Conservation (phyloP, 495 filamentous ascomycete species). For the Penicillium egyptiacum region DNA sequence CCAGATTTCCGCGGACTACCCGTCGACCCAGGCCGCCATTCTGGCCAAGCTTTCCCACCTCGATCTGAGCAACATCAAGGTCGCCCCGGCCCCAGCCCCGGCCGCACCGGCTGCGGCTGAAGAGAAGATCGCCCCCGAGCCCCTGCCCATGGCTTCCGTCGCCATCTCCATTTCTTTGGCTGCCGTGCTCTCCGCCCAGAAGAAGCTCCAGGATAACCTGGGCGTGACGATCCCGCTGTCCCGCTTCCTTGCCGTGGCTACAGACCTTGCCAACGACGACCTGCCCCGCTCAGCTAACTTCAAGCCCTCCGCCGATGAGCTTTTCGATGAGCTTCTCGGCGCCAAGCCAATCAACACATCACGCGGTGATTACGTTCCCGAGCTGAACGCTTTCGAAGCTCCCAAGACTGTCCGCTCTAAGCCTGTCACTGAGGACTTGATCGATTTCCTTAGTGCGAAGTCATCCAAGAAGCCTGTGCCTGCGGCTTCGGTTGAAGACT, state of each 20-base stretch:
- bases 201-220: constrained; percentile 69
- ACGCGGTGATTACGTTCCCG: constrained; percentile 66
- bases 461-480: constrained; percentile 32
- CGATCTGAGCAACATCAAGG: constrained; percentile 93
- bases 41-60: constrained; percentile 77
- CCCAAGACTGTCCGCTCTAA: constrained; percentile 25
- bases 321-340: constrained; percentile 87
- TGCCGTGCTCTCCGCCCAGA: constrained; percentile 75
- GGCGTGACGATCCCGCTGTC: constrained; percentile 80
- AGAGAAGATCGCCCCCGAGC: constrained; percentile 39
- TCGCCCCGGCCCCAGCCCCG: constrained; percentile 59
- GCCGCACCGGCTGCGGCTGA: constrained; percentile 39
- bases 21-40: constrained; percentile 63
- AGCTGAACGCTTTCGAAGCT: constrained; percentile 62
- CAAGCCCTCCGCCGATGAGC: constrained; percentile 69
- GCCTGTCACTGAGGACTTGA: constrained; percentile 57
- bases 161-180: constrained; percentile 74
- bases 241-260: constrained; percentile 80
- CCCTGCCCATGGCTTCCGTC: constrained; percentile 38
- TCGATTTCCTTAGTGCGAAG: constrained; percentile 70
- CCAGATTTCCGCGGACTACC: constrained; percentile 64
- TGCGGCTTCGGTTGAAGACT: constrained; percentile 23
- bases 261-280: constrained; percentile 80
- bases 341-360: constrained; percentile 56
- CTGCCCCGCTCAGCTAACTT: constrained; percentile 64